Evolutionary conservation across 148 eudicot species (phyloP).

Genomic region (Dianthus caryophyllus): DNA sequence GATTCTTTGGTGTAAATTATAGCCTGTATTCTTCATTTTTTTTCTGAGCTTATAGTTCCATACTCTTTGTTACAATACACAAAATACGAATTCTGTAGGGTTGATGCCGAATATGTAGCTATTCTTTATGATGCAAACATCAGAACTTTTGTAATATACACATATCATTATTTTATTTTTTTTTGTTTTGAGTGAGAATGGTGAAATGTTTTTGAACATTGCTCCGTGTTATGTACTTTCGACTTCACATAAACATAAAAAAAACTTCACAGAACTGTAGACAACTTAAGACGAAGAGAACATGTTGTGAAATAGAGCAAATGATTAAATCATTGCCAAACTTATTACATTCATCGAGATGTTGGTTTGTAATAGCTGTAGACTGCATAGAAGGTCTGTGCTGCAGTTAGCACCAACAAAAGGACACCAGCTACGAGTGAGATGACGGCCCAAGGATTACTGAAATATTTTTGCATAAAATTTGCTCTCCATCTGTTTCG

Average conservation of each 20-base stretch:
- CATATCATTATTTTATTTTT: neutral
- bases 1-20: conserved; percentile 11
- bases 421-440: conserved; percentile 17
- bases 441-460: conserved; percentile 28
- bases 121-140: neutral
- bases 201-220: neutral
- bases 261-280: too few relatives aligned
- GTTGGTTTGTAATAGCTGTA: conserved; percentile 16
- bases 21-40: neutral
- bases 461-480: conserved; percentile 19
- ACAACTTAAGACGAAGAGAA: too few relatives aligned
- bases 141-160: neutral
- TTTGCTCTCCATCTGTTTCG: conserved; percentile 28
- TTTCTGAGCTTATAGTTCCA: neutral
- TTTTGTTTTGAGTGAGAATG: neutral
- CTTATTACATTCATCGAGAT: neutral
- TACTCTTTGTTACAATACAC: neutral
- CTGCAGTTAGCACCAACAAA: conserved; percentile 19
- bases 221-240: too few relatives aligned
- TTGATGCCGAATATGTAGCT: neutral
- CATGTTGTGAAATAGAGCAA: too few relatives aligned
- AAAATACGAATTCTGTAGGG: neutral
- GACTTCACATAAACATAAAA: too few relatives aligned
- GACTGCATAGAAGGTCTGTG: conserved; percentile 17
- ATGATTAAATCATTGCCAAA: too few relatives aligned